These are phyloP conservation scores for Populus nigra DNA, from an alignment of 345 rosid genomes.

Conservation along the genomic window DNA sequence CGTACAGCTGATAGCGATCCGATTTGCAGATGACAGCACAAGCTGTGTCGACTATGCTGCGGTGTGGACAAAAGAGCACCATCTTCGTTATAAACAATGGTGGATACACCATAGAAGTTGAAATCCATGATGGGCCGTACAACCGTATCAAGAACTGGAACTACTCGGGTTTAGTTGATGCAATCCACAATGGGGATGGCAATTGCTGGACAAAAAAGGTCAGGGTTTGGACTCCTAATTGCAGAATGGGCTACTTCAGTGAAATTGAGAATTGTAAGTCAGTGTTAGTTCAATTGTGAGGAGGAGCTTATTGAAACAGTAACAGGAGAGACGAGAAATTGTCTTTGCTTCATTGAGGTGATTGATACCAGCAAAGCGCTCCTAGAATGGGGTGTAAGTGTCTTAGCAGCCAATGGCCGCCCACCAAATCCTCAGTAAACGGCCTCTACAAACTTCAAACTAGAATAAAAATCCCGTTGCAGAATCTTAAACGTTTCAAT, in stretches of 20 bases:
- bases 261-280: not conserved
- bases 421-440: not conserved
- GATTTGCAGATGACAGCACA: slow-evolving; percentile 33
- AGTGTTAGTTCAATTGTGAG: not conserved
- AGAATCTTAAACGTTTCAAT: no score
- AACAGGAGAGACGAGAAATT: not conserved
- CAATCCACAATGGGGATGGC: slow-evolving; percentile 37
- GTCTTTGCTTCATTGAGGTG: slow-evolving; percentile 10
- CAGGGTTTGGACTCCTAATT: not conserved
- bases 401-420: slow-evolving; percentile 2
- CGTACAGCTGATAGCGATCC: not conserved
- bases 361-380: slow-evolving; percentile 12
- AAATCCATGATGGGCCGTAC: slow-evolving; percentile 39
- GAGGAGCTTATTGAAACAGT: slow-evolving; percentile 7
- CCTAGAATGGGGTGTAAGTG: not conserved
- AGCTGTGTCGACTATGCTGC: slow-evolving; percentile 41
- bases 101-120: slow-evolving; percentile 38
- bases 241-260: not conserved
- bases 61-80: slow-evolving; percentile 31
- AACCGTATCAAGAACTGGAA: slow-evolving; percentile 43
- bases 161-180: slow-evolving; percentile 32
- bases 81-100: slow-evolving; percentile 44
- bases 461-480: no score
- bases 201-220: slow-evolving; percentile 35
- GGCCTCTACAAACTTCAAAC: not conserved